Base-by-base conservation (phyloP, 768 basidiomycete genomes). In the Mycena kentingensis region DNA sequence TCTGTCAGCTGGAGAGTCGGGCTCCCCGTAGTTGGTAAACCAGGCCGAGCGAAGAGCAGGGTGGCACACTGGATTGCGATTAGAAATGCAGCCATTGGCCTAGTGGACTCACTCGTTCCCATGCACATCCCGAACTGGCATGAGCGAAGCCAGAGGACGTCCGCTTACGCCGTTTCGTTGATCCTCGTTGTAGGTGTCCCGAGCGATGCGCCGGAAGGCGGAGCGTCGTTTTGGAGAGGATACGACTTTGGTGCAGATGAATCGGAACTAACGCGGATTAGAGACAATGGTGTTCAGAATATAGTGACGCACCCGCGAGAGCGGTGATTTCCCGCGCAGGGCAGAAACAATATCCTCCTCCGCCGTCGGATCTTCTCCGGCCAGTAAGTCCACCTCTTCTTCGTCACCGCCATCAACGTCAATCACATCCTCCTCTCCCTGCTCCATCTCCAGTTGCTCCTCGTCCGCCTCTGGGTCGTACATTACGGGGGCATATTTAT, bases 101-200 rank as follows among this genome's bases (percentile, higher is more conserved):
- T 32, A 28, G 27, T n/a, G 28, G 28, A 63, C 63, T 16, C 60
- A 73, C 67, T 38, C 4, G 67, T 71, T 32, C 58, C 67, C 34
- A 73, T 45, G 7, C 25, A 73, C 63, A 60, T 74, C 70, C 4
- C 62, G 60, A 5, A 72, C 60, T 10, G 68, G 66, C 63, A 67
- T 65, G 6, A 71, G 54, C 19, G 31, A 27, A 15, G 47, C 54
- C n/a, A 54, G 49, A 3, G 29, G 8, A 12, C 41, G 41, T 8
- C 41, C 41, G 11, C n/a, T n/a, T n/a, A n/a, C n/a, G n/a, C n/a
- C n/a, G n/a, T n/a, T n/a, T n/a, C n/a, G n/a, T n/a, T n/a, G 41
- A 11, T 22, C 12, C 11, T 42, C 25, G 13, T 24, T 24, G n/a
- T 42, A 42, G 11, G 21, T n/a, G 12, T 24, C 26, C 19, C 7